Base-by-base conservation (phyloP, 768 basidiomycete species). In the Russula olivacea region DNA sequence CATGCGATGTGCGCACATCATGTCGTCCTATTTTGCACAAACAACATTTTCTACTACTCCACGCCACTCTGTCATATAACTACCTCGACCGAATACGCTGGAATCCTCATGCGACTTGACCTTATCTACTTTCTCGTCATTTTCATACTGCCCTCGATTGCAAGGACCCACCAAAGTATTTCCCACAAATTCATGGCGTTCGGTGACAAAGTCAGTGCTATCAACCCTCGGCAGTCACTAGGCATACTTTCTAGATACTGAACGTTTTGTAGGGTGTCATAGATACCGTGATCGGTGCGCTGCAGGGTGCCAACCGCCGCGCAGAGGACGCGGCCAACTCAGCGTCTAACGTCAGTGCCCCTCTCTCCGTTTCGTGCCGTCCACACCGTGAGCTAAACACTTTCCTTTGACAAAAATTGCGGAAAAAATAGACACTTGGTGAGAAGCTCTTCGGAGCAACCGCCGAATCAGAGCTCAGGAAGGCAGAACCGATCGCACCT, bases 121-220 rank as follows among this genome's bases (percentile, higher is more conserved):
- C 38, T 41, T 17, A 25, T n/a, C 17, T 25, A 17, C 38, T 49
- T 48, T 41, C 23, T 23, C 38, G 8, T 17, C 30, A 7, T 32
- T 11, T 28, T 55, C 40, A 2, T 21, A 47, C 45, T 43, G 8
- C 45, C 45, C 45, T 47, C 45, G 19, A 48, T 19, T 21, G 15
- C 30, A 23, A 14, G 6, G 12, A 50, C 52, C 45, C n/a, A 38
- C 30, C 28, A 34, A 50, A 4, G 21, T 14, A 21, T 43, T 21
- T 11, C 23, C 25, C 43, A 58, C 21, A 53, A 28, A 53, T 43
- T 58, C 15, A 63, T 63, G 51, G 1, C 51, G 3, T 19, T 25
- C 41, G 21, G 50, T 53, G 10, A 52, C 15, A 52, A 17, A 45
- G 62, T 63, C 2, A 59, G 62, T 58, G 28, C 36, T n/a, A 17